Evolutionary conservation across 345 rosid genomes (phyloP).

Genomic region (Aethionema arabicum): DNA sequence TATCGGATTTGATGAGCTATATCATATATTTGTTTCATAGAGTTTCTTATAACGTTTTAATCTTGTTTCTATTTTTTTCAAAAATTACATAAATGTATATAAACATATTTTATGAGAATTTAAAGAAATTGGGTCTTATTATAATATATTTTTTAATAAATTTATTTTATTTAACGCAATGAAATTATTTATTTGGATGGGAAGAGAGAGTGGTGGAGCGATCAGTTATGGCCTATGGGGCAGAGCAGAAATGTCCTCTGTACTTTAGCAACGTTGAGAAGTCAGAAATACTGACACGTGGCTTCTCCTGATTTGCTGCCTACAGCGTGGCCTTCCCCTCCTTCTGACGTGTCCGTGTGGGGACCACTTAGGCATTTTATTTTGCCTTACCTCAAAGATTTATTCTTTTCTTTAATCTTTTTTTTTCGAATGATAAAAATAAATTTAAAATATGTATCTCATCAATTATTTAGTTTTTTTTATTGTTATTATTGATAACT

Average conservation of each 20-base stretch:
- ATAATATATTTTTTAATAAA: too few relatives aligned
- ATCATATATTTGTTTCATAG: neutral
- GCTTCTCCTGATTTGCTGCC: neutral
- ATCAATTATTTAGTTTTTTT: too few relatives aligned
- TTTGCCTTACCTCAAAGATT: neutral
- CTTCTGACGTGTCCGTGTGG: constrained; percentile 8
- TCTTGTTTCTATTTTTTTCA: neutral
- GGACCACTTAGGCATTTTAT: neutral
- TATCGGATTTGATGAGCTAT: neutral
- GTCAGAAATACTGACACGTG: neutral
- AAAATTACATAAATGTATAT: too few relatives aligned
- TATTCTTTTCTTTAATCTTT: too few relatives aligned
- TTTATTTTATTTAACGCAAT: too few relatives aligned
- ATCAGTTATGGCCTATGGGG: too few relatives aligned
- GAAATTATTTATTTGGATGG: too few relatives aligned
- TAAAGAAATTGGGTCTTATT: too few relatives aligned
- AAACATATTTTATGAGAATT: too few relatives aligned
- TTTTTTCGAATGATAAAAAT: neutral
- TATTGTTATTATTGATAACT: too few relatives aligned
- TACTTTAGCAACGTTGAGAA: neutral
- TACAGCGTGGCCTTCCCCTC: neutral
- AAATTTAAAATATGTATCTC: neutral
- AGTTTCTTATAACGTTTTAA: neutral
- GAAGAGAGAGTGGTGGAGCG: too few relatives aligned
- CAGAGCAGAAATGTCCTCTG: too few relatives aligned